Percentiles rank a stretch among this genome's conserved stretches.
Conservation (phyloP, 176 grass and related monocot species). For the Lolium perenne region DNA sequence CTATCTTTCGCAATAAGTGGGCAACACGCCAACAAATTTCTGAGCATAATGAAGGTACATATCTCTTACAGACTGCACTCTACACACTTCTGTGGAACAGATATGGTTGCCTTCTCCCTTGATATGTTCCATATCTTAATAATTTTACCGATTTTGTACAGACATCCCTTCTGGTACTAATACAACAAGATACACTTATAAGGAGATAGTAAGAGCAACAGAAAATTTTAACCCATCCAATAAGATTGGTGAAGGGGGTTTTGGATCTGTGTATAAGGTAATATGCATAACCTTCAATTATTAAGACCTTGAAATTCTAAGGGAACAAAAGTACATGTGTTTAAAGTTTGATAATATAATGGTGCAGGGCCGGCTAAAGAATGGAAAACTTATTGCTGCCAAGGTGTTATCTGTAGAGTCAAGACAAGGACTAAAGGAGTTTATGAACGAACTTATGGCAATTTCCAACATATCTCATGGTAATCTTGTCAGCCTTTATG, state of each 20-base stretch:
- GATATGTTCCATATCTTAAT: constrained; percentile 24
- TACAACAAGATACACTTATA: constrained; percentile 64
- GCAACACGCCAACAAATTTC: constrained; percentile 39
- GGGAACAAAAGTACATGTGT: neutral
- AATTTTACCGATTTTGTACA: constrained; percentile 42
- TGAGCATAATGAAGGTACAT: constrained; percentile 54
- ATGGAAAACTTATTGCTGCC: constrained; percentile 65
- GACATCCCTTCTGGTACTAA: constrained; percentile 35
- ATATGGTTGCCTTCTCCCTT: neutral
- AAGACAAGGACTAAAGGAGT: constrained; percentile 71
- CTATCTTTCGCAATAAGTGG: constrained; percentile 48
- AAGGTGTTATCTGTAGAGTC: constrained; percentile 73
- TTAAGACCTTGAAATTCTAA: constrained; percentile 16
- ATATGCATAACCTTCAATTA: constrained; percentile 35
- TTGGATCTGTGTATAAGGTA: constrained; percentile 89
- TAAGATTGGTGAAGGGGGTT: constrained; percentile 86
- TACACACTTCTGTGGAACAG: constrained; percentile 23
- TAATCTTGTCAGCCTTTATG: constrained; percentile 78
- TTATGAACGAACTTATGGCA: constrained; percentile 59
- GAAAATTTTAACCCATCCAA: constrained; percentile 53
- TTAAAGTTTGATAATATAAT: constrained; percentile 33
- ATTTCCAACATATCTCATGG: constrained; percentile 64
- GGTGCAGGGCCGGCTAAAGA: constrained; percentile 60
- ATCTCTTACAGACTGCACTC: constrained; percentile 37
- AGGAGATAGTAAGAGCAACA: constrained; percentile 62